These are phyloP conservation scores for Lactarius quietus DNA, from an alignment of 768 basidiomycete species.

Conservation along the genomic window DNA sequence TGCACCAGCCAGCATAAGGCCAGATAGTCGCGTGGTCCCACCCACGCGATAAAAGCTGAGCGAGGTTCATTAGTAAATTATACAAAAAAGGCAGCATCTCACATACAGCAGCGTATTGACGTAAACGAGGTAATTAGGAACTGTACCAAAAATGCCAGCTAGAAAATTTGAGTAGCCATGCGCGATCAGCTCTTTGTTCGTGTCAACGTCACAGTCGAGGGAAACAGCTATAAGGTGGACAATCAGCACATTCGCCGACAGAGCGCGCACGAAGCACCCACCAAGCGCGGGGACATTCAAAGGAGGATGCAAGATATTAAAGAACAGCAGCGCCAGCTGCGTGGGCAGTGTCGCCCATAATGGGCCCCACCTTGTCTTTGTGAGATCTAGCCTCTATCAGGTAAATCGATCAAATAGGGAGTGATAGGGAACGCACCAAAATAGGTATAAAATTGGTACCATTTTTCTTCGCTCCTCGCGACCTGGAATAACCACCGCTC, in stretches of 20 bases:
- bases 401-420: background rate
- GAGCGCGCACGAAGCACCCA: conserved; percentile 31
- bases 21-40: conserved; percentile 77
- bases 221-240: conserved; percentile 61
- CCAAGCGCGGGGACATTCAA: conserved; percentile 88
- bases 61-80: conserved; percentile 23
- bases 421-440: conserved; percentile 49
- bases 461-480: conserved; percentile 44
- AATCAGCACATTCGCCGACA: background rate
- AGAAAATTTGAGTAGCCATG: conserved; percentile 91
- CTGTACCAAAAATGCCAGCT: conserved; percentile 75
- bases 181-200: conserved; percentile 86
- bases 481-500: conserved; percentile 89
- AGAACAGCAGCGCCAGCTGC: conserved; percentile 88
- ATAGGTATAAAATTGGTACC: conserved; percentile 86
- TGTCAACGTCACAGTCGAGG: conserved; percentile 82
- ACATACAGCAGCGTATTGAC: conserved; percentile 57
- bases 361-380: conserved; percentile 54
- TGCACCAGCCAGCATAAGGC: conserved; percentile 77
- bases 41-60: conserved; percentile 88
- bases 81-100: background rate
- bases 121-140: conserved; percentile 88
- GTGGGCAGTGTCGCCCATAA: conserved; percentile 88
- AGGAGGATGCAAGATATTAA: conserved; percentile 82
- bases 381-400: conserved; percentile 47